Conservation (phyloP, 805 yeast genomes). For the Starmera amethionina region DNA sequence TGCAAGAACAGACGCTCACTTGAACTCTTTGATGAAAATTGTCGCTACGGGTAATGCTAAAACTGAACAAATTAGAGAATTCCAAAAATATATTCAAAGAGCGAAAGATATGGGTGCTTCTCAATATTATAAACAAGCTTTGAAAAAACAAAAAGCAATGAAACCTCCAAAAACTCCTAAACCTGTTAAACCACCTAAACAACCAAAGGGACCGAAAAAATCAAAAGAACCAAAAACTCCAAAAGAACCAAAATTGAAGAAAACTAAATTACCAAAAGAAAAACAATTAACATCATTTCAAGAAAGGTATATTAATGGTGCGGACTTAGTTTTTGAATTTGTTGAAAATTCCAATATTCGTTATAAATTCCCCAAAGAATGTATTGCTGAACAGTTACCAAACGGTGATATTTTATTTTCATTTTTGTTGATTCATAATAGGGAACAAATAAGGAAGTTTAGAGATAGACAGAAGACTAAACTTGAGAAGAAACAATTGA, state of each 20-base stretch:
- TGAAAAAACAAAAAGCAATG: constrained; percentile 4
- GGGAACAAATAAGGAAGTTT: constrained; percentile 16
- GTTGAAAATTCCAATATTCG: constrained; percentile 70
- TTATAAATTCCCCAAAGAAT: constrained; percentile 64
- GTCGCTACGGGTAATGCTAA: constrained; percentile 81
- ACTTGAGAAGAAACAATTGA: constrained; percentile 11
- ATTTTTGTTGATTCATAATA: constrained; percentile 22
- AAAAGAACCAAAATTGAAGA: constrained; percentile 6
- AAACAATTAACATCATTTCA: constrained; percentile 67
- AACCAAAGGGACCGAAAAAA: constrained; percentile 5
- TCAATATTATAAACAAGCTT: constrained; percentile 27
- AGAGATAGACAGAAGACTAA: constrained; percentile 9
- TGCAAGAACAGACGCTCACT: constrained; percentile 61
- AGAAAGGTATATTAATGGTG: constrained; percentile 55
- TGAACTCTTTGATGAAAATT: constrained; percentile 66
- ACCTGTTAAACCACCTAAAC: constrained; percentile 1
- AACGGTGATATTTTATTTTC: constrained; percentile 28
- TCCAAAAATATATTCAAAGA: constrained; percentile 69
- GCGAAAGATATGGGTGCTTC: constrained; percentile 68
- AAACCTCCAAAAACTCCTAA: constrained; percentile 4
- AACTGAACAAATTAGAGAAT: constrained; percentile 60
- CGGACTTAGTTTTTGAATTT: constrained; percentile 78
- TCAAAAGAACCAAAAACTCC: constrained; percentile 7
- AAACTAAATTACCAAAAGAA: constrained; percentile 26
- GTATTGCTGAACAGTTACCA: constrained; percentile 52